Evolutionary conservation across 2,329 filamentous ascomycete species (phyloP).

Genomic region (Cephalotrichum gorgonifer): DNA sequence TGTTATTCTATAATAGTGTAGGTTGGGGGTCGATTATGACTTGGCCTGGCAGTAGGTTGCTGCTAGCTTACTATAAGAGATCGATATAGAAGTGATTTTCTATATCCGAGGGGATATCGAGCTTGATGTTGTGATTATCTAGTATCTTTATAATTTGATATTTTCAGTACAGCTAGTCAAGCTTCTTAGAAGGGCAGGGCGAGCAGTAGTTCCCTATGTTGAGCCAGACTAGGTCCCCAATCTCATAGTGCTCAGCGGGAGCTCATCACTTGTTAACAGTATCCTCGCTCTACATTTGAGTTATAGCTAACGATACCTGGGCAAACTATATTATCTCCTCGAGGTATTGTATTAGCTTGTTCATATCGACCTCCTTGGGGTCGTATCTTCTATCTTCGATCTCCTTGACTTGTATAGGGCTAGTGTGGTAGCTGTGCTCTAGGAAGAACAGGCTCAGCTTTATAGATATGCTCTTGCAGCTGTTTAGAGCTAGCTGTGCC

Average conservation of each 20-base stretch:
- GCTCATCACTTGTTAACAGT: neutral
- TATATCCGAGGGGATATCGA: neutral
- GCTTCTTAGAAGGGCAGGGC: neutral
- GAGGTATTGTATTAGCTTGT: neutral
- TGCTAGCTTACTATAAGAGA: neutral
- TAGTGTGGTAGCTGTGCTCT: neutral
- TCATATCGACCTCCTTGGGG: too few relatives aligned
- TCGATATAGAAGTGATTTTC: neutral
- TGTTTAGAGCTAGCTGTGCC: neutral
- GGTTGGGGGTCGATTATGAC: neutral
- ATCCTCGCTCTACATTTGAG: neutral
- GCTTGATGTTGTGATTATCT: neutral
- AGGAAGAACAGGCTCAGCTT: neutral
- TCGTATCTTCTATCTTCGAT: neutral
- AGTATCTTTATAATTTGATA: neutral
- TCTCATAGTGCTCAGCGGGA: neutral
- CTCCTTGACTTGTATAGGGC: slow-evolving; percentile 2
- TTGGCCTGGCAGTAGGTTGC: neutral
- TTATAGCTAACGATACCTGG: neutral
- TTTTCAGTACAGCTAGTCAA: slow-evolving; percentile 2
- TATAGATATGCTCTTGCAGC: neutral
- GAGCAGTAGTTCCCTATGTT: neutral
- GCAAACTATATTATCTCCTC: neutral
- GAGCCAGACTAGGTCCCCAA: neutral
- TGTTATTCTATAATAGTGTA: neutral